Base-by-base conservation (phyloP, 768 basidiomycete species). In the Panaeolus papilionaceus region DNA sequence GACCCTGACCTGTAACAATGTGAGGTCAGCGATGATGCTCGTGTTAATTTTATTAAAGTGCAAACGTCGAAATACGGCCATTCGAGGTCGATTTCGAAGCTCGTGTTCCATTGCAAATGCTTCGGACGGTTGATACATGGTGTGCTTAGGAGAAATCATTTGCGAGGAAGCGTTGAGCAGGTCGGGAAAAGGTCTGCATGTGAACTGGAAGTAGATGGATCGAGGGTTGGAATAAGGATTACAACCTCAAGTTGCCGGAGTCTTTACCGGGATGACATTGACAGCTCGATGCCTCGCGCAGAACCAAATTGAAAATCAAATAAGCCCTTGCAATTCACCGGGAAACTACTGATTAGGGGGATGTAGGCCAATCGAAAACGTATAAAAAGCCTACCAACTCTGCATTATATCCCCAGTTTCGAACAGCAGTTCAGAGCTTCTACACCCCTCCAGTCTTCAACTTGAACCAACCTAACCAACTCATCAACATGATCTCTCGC, bases 401-500 rank as follows among this genome's bases (percentile, higher is more conserved):
- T 51, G 5, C 42, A 12, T 10, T 18, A 39, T 54, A 47, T 67
- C 66, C 69, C 49, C 63, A 64, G 67, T 67, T 70, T 68, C 67
- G 69, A 70, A 68, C 67, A 51, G 33, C 61, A 33, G 66, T 64
- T 66, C 64, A 45, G 61, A 37, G 64, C 67, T 54, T 62, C 45
- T 18, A 64, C 44, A 28, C 18, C 54, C 47, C 37, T 18, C 51
- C 38, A 45, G 45, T 45, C 14, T 10, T 33, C 62, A 47, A 58
- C 14, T 10, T 33, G 51, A 47, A 58, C 47, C 26, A 67, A 68
- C 20, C 26, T n/a, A 40, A 49, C 38, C 61, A 33, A 38, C 49
- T 28, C 28, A 62, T 47, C 62, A 72, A 18, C 4, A 75, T 75
- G 75, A 70, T 74, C 62, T 54, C 72, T 68, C 72, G 70, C 40